A percentile compares a stretch with the other conserved stretches of the same genome.
Evolutionary conservation across 441 rosid genomes (phyloP).

Genomic region (Populus hybrid): DNA sequence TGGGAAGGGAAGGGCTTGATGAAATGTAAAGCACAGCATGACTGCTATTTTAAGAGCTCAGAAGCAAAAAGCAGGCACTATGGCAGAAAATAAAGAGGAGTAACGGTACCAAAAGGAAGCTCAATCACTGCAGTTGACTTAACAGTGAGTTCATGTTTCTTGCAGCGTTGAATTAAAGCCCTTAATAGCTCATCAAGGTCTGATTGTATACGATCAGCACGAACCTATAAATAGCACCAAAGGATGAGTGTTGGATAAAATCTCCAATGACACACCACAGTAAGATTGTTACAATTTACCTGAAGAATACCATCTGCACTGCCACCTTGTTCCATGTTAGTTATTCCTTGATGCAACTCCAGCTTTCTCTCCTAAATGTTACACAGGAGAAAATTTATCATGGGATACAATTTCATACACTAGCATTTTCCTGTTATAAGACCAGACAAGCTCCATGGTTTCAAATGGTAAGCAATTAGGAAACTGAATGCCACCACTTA

Average conservation of each 20-base stretch:
- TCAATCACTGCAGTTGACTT: slow-evolving; percentile 76
- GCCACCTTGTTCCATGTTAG: slow-evolving; percentile 90
- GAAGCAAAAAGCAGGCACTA: not conserved
- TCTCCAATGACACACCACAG: slow-evolving; percentile 15
- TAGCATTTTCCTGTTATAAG: not conserved
- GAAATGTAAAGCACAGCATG: slow-evolving; percentile 6
- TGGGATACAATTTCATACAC: slow-evolving; percentile 6
- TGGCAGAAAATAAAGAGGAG: not conserved
- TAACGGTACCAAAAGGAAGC: slow-evolving; percentile 74
- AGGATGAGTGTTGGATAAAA: slow-evolving; percentile 21
- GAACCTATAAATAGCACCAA: slow-evolving; percentile 56
- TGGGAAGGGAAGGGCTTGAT: slow-evolving; percentile 4
- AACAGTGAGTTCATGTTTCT: slow-evolving; percentile 79
- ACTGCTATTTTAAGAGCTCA: not conserved
- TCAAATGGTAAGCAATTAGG: not conserved
- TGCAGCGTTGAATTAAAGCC: slow-evolving; percentile 74
- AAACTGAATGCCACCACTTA: not conserved
- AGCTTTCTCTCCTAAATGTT: slow-evolving; percentile 64
- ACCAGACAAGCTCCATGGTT: slow-evolving; percentile 4
- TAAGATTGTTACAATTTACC: slow-evolving; percentile 41
- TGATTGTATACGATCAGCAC: slow-evolving; percentile 94
- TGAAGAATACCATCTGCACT: slow-evolving; percentile 97
- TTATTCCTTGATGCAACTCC: slow-evolving; percentile 87
- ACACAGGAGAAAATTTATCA: slow-evolving; percentile 24
- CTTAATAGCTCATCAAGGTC: slow-evolving; percentile 87